Evolutionary conservation across 257 asterid species (phyloP), one percentile per base, ranked within the genome.

Genomic region (Asclepias syriaca): DNA sequence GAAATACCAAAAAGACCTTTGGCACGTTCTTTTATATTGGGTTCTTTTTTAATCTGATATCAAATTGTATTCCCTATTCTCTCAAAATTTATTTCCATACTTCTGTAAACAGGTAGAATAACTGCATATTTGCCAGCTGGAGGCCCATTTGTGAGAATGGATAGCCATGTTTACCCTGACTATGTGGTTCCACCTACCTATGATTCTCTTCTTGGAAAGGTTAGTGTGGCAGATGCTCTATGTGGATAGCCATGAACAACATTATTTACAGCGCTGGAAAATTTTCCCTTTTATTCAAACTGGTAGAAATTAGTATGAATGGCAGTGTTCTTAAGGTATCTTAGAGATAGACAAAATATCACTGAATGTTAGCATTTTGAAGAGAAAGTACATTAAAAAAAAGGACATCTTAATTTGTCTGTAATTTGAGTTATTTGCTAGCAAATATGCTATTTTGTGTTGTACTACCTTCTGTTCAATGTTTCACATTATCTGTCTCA

Each of bases 101-200:
- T 43, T 39, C 58, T 58, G 39, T 85, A 57, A 72, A 81, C 87
- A 94, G 99, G 99, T 81, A 92, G 93, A 83, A 86, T 95, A 82
- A 95, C 99, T 71, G 48, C 98, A 59, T 92, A 95, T 80, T 79
- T 95, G 85, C 99, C 99, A 59, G 81, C 98, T 74, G 99, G 99
- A 81, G 99, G 99, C 72, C 98, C 98, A 21, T 95, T 95, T 80
- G 97, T 90, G 65, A 86, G 99, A 73, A 95, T 95, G 99, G 99
- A 95, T 81, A 95, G 98, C 90, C 99, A 95, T 78, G 94, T 95
- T 69, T 95, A 95, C 81, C 93, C 97, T 32, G 98, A 86, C 82
- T 95, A 95, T 73, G 98, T 92, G 85, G 99, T 95, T 76, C 99
- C 99, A 71, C 99, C 99, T 46, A 95, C 96, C 86, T 95, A 95